Percentiles rank a stretch among this genome's conserved stretches.
These are phyloP conservation scores for Trichoderma sp. DNA, from an alignment of 2,329 filamentous ascomycete species.

Conservation along the genomic window DNA sequence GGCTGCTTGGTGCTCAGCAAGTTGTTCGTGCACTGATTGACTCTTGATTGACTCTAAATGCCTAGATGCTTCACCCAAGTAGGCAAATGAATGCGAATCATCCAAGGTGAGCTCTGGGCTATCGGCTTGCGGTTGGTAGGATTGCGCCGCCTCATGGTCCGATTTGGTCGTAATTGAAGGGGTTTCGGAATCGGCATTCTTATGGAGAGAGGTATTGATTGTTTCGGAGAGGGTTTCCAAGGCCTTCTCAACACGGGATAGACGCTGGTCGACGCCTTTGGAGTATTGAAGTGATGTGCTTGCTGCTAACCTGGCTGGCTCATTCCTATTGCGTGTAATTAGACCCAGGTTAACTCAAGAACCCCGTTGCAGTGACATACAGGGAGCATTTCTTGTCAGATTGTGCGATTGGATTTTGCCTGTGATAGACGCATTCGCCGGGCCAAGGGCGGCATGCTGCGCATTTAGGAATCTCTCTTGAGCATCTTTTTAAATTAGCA, in stretches of 20 bases:
- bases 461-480: constrained; percentile 7
- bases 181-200: background rate
- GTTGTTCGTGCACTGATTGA: background rate
- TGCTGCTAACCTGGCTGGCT: background rate
- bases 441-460: constrained; percentile 19
- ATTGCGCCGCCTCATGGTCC: background rate
- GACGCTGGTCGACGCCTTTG: background rate
- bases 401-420: background rate
- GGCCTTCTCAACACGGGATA: constrained; percentile 8
- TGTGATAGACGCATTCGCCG: constrained; percentile 11
- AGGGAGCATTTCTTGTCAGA: background rate
- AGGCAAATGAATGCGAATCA: constrained; percentile 11
- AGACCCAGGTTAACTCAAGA: background rate
- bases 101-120: background rate
- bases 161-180: background rate
- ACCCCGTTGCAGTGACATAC: background rate
- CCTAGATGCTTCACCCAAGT: background rate
- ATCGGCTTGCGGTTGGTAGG: background rate
- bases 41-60: background rate
- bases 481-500: background rate
- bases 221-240: background rate
- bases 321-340: background rate
- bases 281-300: background rate
- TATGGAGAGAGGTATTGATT: background rate
- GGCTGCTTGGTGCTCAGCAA: constrained; percentile 3